Evolutionary conservation across 768 basidiomycete species (phyloP).

Genomic region (Lactarius trivialis): DNA sequence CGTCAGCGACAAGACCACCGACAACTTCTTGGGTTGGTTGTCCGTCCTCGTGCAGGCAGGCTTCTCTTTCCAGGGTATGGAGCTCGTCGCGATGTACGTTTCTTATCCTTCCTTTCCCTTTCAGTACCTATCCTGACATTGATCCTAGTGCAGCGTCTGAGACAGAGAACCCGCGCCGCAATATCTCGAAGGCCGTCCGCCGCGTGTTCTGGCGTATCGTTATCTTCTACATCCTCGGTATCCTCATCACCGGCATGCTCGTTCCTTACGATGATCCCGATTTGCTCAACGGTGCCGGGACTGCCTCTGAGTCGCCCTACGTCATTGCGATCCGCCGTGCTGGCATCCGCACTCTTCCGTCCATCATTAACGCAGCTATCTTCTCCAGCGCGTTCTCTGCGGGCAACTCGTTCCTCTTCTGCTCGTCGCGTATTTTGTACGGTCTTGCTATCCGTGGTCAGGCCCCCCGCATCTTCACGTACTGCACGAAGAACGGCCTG

Average conservation of each 20-base stretch:
- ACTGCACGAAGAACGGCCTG: constrained; percentile 45
- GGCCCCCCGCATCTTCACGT: constrained; percentile 39
- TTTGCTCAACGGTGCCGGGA: constrained; percentile 46
- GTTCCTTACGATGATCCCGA: constrained; percentile 59
- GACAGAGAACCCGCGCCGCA: constrained; percentile 69
- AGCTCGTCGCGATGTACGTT: constrained; percentile 60
- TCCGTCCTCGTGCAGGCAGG: constrained; percentile 47
- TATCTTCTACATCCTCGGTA: constrained; percentile 70
- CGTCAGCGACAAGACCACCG: constrained; percentile 30
- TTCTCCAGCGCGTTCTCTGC: constrained; percentile 71
- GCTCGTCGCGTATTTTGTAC: constrained; percentile 37
- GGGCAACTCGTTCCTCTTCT: constrained; percentile 60
- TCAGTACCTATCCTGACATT: neutral
- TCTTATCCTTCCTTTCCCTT: neutral
- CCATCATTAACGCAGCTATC: constrained; percentile 66
- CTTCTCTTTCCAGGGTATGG: constrained; percentile 76
- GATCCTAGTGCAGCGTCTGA: constrained; percentile 60
- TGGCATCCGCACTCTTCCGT: constrained; percentile 60
- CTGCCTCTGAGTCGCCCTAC: constrained; percentile 76
- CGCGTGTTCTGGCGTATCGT: constrained; percentile 78
- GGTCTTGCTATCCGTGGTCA: constrained; percentile 36
- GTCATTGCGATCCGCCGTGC: constrained; percentile 74
- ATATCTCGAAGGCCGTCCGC: constrained; percentile 68
- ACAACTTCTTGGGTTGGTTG: constrained; percentile 38
- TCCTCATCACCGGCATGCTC: constrained; percentile 72